phyloP scores from a whole-genome alignment of 345 rosid genomes.

The Streptanthus diversifolius region DNA sequence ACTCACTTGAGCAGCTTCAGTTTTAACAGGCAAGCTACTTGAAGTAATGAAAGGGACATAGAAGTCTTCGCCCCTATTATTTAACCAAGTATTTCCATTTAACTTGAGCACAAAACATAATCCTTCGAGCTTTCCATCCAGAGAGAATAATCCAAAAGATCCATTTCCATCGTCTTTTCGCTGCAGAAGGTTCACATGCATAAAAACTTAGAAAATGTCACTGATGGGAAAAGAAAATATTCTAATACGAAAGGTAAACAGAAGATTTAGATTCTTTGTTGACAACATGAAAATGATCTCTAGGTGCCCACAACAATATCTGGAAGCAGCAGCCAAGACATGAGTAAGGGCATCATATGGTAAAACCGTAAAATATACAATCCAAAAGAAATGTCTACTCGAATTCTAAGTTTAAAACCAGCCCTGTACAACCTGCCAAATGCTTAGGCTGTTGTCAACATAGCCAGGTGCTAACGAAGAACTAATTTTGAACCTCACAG shows the following conservation, averaged over 20 bases:
- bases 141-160: conserved; percentile 54
- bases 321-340: conserved; percentile 7
- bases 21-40: conserved; percentile 37
- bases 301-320: conserved; percentile 5
- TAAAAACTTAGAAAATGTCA: conserved; percentile 11
- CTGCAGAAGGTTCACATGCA: conserved; percentile 46
- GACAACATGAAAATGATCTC: conserved; percentile 3
- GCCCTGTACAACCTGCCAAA: background rate
- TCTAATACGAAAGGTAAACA: background rate
- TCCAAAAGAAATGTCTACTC: background rate
- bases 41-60: conserved; percentile 59
- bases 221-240: background rate
- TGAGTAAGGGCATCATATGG: background rate
- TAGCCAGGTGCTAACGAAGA: background rate
- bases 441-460: background rate
- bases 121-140: conserved; percentile 58
- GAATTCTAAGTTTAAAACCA: background rate
- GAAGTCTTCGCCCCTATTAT: conserved; percentile 67
- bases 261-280: background rate
- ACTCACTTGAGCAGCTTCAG: conserved; percentile 36
- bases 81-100: conserved; percentile 66
- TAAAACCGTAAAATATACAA: background rate
- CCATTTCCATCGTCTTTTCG: conserved; percentile 53
- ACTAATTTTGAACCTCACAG: conserved; percentile 5
- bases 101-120: conserved; percentile 85